Evolutionary conservation across 2,329 filamentous ascomycete genomes (phyloP).

Genomic region (Chaetomium globosum): DNA sequence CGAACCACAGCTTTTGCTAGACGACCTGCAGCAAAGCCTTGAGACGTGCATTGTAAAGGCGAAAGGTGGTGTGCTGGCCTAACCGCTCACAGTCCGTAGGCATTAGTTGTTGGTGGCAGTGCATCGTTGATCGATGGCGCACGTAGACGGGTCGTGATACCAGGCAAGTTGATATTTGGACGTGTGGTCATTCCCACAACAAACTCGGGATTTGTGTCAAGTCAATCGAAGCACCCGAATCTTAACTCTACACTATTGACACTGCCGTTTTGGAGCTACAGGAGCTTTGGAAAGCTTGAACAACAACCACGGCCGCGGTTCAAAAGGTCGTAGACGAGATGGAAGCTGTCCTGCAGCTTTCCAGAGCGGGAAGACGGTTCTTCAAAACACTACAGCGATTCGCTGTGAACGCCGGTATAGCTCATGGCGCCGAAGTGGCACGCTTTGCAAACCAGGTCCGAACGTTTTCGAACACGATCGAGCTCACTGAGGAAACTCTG

Average conservation of each 20-base stretch:
- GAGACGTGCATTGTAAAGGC: neutral
- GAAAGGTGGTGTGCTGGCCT: neutral
- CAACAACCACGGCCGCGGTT: slow-evolving; percentile 8
- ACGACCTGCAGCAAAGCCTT: neutral
- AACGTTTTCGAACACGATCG: neutral
- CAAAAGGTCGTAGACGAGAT: neutral
- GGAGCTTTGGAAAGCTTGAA: neutral
- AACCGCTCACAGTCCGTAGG: neutral
- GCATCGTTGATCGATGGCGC: neutral
- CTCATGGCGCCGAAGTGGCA: neutral
- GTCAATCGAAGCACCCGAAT: neutral
- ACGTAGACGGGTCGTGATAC: neutral
- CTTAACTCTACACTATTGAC: too few relatives aligned
- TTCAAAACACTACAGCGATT: neutral
- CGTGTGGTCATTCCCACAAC: neutral
- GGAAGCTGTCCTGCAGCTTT: slow-evolving; percentile 8
- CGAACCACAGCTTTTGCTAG: neutral
- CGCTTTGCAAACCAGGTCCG: slow-evolving; percentile 5
- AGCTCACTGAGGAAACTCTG: neutral
- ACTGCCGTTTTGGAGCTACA: neutral
- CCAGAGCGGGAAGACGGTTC: neutral
- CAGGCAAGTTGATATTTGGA: neutral
- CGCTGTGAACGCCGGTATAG: neutral
- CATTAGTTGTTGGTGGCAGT: neutral
- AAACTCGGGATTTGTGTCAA: neutral